Conservation (phyloP, 352 stramenopile species). For the Globisporangium rhizosaccharum region DNA sequence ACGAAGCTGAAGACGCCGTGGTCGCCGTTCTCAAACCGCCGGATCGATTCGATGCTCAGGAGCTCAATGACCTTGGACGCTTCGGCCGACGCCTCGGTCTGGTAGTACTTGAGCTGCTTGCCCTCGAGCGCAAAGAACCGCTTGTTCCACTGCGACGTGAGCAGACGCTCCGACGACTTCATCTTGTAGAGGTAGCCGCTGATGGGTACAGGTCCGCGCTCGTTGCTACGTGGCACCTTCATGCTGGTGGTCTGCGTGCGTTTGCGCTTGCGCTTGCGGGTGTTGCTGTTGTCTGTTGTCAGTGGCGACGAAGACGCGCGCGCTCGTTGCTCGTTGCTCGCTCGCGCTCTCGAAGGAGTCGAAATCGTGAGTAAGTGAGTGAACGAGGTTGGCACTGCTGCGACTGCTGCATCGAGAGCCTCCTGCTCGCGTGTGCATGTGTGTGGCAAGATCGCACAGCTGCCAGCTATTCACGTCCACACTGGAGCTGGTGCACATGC, state of each 20-base stretch:
- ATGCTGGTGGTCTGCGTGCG: conserved; percentile 16
- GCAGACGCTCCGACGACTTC: conserved; percentile 61
- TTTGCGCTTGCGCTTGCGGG: no score
- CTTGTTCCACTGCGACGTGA: conserved; percentile 79
- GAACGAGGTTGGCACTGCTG: no score
- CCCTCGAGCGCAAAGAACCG: conserved; percentile 78
- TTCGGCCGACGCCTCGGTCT: conserved; percentile 46
- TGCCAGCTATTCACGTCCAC: no score
- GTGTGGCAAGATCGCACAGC: no score
- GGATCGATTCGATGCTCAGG: conserved; percentile 68
- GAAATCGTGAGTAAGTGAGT: no score
- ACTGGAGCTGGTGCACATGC: no score
- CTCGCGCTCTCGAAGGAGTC: no score
- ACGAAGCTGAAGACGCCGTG: conserved; percentile 80
- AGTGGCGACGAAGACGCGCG: no score
- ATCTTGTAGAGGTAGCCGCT: conserved; percentile 84
- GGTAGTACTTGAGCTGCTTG: conserved; percentile 77
- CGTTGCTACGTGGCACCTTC: conserved; percentile 33
- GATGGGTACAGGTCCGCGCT: conserved; percentile 63
- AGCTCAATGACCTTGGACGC: conserved; percentile 72
- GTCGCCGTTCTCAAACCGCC: conserved; percentile 78
- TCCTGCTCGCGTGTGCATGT: no score
- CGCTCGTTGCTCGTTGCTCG: no score
- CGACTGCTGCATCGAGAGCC: no score
- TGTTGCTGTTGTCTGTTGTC: no score